phyloP scores from a whole-genome alignment of 2,329 filamentous ascomycete species.

The Stachybotrys chartarum region DNA sequence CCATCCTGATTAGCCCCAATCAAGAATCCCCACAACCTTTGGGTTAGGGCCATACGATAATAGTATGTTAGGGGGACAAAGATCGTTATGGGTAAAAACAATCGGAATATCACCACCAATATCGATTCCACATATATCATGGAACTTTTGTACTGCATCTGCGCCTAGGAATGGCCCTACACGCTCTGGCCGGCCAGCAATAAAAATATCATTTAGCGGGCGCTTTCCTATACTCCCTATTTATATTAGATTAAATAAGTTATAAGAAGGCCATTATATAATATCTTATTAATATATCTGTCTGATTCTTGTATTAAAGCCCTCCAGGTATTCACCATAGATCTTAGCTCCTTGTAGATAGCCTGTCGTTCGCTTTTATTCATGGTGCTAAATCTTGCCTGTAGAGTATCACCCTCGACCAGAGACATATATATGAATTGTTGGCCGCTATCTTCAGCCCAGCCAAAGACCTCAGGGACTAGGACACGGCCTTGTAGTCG shows the following conservation, averaged over 20 bases:
- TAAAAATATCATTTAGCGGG: constrained; percentile 23
- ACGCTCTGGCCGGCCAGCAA: constrained; percentile 11
- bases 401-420: constrained; percentile 12
- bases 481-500: constrained; percentile 14
- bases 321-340: constrained; percentile 12
- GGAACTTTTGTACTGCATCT: constrained; percentile 21
- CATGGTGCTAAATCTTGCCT: constrained; percentile 9
- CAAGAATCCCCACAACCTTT: constrained; percentile 14
- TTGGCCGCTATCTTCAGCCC: constrained; percentile 10
- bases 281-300: constrained; percentile 11
- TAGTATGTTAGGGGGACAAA: constrained; percentile 16
- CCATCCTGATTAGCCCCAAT: constrained; percentile 23
- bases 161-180: constrained; percentile 20
- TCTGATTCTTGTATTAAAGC: constrained; percentile 6
- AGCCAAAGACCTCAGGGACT: constrained; percentile 27
- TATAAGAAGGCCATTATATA: no score
- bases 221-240: no score
- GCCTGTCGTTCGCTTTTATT: constrained; percentile 11
- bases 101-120: constrained; percentile 16
- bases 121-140: constrained; percentile 21
- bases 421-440: constrained; percentile 18
- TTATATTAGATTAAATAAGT: no score
- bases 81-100: constrained; percentile 17
- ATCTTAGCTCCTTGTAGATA: constrained; percentile 22
- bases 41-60: constrained; percentile 9